A percentile compares a stretch with the other conserved stretches of the same genome.
phyloP scores from a whole-genome alignment of 2,329 filamentous ascomycete species.

The Neonectria ditissima region DNA sequence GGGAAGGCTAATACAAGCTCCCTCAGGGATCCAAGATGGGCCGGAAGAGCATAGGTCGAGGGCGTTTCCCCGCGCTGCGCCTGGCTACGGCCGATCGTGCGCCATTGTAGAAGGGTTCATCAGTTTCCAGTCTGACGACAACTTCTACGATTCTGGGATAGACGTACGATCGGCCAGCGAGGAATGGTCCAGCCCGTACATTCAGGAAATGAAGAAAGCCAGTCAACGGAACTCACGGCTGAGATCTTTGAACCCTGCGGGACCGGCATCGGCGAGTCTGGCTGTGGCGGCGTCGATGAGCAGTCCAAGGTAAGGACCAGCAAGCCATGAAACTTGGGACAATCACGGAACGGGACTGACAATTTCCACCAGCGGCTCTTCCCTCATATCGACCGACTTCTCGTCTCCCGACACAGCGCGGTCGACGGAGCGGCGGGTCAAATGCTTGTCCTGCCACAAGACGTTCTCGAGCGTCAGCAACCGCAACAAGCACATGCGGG shows the following conservation, averaged over 20 bases:
- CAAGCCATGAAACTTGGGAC: background rate
- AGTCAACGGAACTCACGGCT: constrained; percentile 24
- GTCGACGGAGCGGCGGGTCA: constrained; percentile 19
- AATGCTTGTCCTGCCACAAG: constrained; percentile 44
- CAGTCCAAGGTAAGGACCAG: constrained; percentile 27
- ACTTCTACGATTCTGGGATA: constrained; percentile 38
- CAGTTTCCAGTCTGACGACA: constrained; percentile 29
- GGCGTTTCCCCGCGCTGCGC: constrained; percentile 16
- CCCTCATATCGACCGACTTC: constrained; percentile 20
- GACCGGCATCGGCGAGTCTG: background rate
- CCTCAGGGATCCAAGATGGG: constrained; percentile 37
- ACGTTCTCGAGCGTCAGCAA: constrained; percentile 48
- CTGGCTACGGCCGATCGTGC: constrained; percentile 31
- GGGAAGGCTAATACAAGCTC: background rate
- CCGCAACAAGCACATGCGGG: constrained; percentile 48
- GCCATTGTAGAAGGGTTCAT: constrained; percentile 36
- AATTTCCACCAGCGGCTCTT: constrained; percentile 18
- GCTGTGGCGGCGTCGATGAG: constrained; percentile 19
- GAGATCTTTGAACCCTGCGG: background rate
- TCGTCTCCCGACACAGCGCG: constrained; percentile 25
- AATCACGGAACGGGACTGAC: background rate
- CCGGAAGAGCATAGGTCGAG: constrained; percentile 19
- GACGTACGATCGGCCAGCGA: constrained; percentile 27
- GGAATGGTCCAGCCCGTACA: constrained; percentile 27
- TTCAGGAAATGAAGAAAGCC: constrained; percentile 30